Evolutionary conservation across 2,329 filamentous ascomycete species (phyloP), one percentile per base, ranked within the genome.

Genomic region (Nigrospora oryzae): DNA sequence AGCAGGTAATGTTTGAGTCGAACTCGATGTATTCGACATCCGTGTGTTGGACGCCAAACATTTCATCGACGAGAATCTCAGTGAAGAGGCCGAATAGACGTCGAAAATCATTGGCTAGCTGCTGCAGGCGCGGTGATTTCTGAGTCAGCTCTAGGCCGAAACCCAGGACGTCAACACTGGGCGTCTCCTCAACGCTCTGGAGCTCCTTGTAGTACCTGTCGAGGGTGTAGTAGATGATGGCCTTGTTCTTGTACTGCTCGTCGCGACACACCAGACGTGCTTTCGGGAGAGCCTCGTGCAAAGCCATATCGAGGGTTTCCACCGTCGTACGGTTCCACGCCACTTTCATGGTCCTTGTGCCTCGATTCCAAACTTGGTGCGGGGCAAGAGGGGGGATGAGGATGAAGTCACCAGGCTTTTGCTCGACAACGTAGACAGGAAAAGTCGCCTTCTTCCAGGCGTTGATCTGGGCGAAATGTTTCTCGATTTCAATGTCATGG

Each of bases 201-300:
- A 87, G 74, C 41, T 79, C 70, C n/a, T 70, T 68, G 49, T 74
- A 70, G 60, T 97, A 97, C 56, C 89, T 93, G 11, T 84, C 69
- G 4, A 97, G 72, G 0, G 89, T 88, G 60, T 84, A 95, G 63
- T 90, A 95, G 38, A 96, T 75, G 46, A 97, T 96, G 5, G 90
- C 88, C 62, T 97, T 97, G 68, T 95, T 96, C 63, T 97, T 97
- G 71, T 98, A 98, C 63, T 97, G 91, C 62, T 98, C 93, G 53
- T 98, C 93, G 34, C 93, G 85, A 60, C 93, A 97, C 3, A 97
- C 91, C 53, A 96, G 79, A 12, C 89, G 80, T 11, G 90, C 88
- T 54, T 89, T 89, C 0, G 90, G 89, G 3, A 98, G 73, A 1
- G 91, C 89, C 67, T 97, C 93, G 47, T 82, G 77, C 16, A 97